These are phyloP conservation scores for Hyphodiscus sp. DNA, from an alignment of 2,329 filamentous ascomycete species.

Conservation along the genomic window DNA sequence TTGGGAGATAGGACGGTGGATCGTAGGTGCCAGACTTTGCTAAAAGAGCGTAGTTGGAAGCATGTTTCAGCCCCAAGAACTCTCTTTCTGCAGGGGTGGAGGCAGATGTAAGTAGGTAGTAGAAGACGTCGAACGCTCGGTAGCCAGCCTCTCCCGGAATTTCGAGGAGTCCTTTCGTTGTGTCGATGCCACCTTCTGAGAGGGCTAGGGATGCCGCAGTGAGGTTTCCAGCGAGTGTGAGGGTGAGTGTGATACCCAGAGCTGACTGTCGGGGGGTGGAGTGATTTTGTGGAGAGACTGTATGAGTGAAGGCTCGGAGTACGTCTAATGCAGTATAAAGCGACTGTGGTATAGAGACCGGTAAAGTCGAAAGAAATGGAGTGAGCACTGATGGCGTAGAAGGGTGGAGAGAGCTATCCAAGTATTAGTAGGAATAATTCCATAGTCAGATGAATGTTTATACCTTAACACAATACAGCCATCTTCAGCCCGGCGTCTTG, in stretches of 20 bases:
- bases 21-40: constrained; percentile 78
- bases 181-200: constrained; percentile 84
- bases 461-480: constrained; percentile 87
- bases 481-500: constrained; percentile 87
- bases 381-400: constrained; percentile 79
- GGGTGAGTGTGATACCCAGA: constrained; percentile 72
- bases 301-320: constrained; percentile 78
- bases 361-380: constrained; percentile 76
- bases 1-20: constrained; percentile 82
- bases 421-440: neutral
- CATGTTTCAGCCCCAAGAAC: constrained; percentile 72
- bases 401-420: constrained; percentile 71
- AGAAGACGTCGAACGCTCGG: constrained; percentile 95
- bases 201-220: constrained; percentile 70
- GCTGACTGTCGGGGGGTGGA: constrained; percentile 74
- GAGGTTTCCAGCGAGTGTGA: constrained; percentile 74
- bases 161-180: constrained; percentile 68
- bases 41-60: constrained; percentile 71
- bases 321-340: constrained; percentile 75
- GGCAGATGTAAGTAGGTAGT: constrained; percentile 88
- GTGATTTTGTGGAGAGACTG: constrained; percentile 85
- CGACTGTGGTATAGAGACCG: constrained; percentile 67
- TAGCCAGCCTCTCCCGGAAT: constrained; percentile 75
- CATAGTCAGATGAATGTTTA: constrained; percentile 26
- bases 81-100: constrained; percentile 86